These are phyloP conservation scores for Monosporozyma unispora DNA, from an alignment of 805 yeast species.

Conservation along the genomic window DNA sequence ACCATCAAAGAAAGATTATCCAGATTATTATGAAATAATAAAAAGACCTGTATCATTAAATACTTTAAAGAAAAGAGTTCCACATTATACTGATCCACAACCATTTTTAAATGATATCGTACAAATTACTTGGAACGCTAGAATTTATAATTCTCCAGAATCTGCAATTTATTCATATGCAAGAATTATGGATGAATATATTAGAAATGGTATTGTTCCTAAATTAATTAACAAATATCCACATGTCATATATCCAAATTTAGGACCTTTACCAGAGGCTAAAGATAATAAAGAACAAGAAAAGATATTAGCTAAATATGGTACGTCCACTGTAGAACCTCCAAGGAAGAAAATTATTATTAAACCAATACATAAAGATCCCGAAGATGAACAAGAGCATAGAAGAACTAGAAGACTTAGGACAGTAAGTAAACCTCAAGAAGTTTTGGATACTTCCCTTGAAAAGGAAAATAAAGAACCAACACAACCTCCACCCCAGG, in stretches of 20 bases:
- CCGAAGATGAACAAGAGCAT: neutral
- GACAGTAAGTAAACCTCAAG: neutral
- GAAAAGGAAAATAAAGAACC: neutral
- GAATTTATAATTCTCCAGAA: conserved; percentile 64
- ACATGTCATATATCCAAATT: conserved; percentile 36
- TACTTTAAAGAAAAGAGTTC: conserved; percentile 54
- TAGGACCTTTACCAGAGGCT: conserved; percentile 61
- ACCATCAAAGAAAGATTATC: conserved; percentile 58
- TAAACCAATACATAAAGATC: neutral
- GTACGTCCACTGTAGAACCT: neutral
- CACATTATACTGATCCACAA: conserved; percentile 52
- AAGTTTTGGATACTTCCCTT: neutral
- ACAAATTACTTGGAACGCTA: conserved; percentile 86
- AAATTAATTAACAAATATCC: conserved; percentile 27
- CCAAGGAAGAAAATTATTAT: neutral
- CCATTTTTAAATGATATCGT: conserved; percentile 70
- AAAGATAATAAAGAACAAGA: conserved; percentile 9
- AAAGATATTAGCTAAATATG: conserved; percentile 3
- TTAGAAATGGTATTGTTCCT: conserved; percentile 31
- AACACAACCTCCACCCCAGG: neutral
- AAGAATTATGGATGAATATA: conserved; percentile 36
- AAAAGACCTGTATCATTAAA: conserved; percentile 71
- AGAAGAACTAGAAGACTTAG: neutral
- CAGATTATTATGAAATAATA: conserved; percentile 75
- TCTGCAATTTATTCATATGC: conserved; percentile 64